Evolutionary conservation across 179 eudicot genomes (phyloP).

Genomic region (Spinacia oleracea): DNA sequence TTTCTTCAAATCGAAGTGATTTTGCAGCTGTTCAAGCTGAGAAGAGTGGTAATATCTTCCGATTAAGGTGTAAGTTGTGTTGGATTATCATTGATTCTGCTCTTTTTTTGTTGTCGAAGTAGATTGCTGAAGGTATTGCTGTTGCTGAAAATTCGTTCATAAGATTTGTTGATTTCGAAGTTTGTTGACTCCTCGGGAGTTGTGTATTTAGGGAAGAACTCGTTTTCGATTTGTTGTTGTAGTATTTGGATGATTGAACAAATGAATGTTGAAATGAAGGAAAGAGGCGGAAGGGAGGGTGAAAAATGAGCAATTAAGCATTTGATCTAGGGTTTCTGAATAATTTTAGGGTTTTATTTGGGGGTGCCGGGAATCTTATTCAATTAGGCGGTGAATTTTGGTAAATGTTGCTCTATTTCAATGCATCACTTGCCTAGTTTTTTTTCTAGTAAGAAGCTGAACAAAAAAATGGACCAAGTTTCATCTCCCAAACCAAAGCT

Average conservation of each 20-base stretch:
- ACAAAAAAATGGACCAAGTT: slow-evolving; percentile 43
- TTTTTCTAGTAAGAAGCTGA: slow-evolving; percentile 32
- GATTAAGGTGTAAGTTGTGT: slow-evolving; percentile 9
- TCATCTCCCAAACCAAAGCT: slow-evolving; percentile 53
- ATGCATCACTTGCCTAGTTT: slow-evolving; percentile 50
- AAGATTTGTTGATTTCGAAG: not conserved
- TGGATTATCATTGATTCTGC: not conserved
- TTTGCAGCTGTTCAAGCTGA: slow-evolving; percentile 4
- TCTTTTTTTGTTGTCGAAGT: not conserved
- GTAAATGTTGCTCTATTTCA: slow-evolving; percentile 28
- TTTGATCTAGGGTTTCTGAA: not conserved
- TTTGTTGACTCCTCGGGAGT: not conserved
- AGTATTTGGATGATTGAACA: no score
- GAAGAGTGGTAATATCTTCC: not conserved
- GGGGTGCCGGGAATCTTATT: not conserved
- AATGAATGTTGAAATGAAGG: not conserved
- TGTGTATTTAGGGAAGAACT: not conserved
- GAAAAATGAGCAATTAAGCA: not conserved
- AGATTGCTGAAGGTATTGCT: not conserved
- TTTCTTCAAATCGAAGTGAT: not conserved
- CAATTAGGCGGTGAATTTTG: slow-evolving; percentile 7
- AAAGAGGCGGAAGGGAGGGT: not conserved
- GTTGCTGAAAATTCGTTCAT: not conserved
- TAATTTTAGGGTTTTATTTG: slow-evolving; percentile 14
- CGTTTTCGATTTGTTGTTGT: not conserved